Conservation (phyloP, 768 basidiomycete genomes). For the Lactarius vividus region DNA sequence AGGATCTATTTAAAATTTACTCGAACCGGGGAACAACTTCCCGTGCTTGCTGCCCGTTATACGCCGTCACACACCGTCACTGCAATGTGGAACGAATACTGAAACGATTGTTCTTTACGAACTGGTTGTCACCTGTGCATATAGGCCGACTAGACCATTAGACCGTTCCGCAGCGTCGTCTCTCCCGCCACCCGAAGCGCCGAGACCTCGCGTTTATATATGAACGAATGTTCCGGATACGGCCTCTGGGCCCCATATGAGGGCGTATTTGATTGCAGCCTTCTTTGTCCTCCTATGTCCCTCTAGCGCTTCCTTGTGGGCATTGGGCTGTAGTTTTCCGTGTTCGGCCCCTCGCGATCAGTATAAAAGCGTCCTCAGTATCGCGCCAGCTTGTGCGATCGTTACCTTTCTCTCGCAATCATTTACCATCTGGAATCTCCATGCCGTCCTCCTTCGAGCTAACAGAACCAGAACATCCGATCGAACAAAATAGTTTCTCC, state of each 20-base stretch:
- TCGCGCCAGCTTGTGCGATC: not conserved
- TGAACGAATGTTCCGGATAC: not conserved
- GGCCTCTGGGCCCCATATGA: not conserved
- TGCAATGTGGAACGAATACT: not conserved
- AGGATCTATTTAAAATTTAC: not conserved
- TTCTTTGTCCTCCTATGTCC: conserved; percentile 7
- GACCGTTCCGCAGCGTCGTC: not conserved
- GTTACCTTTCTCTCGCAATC: not conserved
- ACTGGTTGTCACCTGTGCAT: not conserved
- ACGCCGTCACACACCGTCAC: not conserved
- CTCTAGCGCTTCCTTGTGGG: conserved; percentile 2
- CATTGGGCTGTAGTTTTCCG: not conserved
- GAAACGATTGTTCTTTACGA: not conserved
- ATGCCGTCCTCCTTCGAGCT: not conserved
- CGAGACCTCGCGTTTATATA: not conserved
- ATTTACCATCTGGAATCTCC: not conserved
- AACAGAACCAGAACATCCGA: not conserved
- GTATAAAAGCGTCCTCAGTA: not conserved
- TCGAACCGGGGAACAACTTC: not conserved
- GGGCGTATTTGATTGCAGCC: not conserved
- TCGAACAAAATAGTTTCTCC: conserved; percentile 7
- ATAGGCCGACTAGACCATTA: not conserved
- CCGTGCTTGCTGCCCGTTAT: not conserved
- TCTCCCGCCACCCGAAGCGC: not conserved
- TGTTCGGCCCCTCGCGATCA: conserved; percentile 9